Percentiles rank a stretch among this genome's conserved stretches.
These are phyloP conservation scores for Paxillus ammoniavirescens DNA, from an alignment of 768 basidiomycete genomes.

Conservation along the genomic window DNA sequence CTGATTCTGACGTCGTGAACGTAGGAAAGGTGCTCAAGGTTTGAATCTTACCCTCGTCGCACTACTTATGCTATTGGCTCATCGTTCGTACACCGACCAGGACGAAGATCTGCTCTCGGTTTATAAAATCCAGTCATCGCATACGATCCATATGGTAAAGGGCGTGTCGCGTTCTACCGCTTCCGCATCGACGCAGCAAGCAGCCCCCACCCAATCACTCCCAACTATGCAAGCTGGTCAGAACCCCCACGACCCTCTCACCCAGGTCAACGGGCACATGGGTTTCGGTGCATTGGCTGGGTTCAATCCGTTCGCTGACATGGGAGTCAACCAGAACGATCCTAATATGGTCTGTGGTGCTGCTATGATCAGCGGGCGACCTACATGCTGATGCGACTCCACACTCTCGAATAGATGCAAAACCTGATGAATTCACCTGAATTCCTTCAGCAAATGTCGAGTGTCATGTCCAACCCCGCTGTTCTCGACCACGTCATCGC, in stretches of 20 bases:
- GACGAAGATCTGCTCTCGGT: conserved; percentile 79
- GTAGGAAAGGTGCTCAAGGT: conserved; percentile 76
- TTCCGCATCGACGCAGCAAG: conserved; percentile 33
- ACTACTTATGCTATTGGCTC: neutral
- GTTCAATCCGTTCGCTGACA: conserved; percentile 87
- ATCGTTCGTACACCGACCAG: conserved; percentile 33
- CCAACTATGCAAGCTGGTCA: conserved; percentile 92
- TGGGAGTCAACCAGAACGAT: conserved; percentile 90
- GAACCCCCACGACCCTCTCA: conserved; percentile 84
- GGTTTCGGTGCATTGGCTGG: conserved; percentile 81
- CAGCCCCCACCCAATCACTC: conserved; percentile 44
- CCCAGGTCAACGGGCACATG: conserved; percentile 73
- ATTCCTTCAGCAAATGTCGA: conserved; percentile 85
- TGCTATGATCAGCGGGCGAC: neutral
- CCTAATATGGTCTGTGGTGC: conserved; percentile 79
- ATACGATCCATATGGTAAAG: conserved; percentile 95
- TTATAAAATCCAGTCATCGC: conserved; percentile 88
- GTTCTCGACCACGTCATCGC: conserved; percentile 85
- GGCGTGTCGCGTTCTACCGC: conserved; percentile 54
- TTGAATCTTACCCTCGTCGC: neutral
- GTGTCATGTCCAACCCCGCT: conserved; percentile 84
- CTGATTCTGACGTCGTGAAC: neutral
- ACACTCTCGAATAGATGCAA: conserved; percentile 53
- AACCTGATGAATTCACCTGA: conserved; percentile 82
- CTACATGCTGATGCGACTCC: neutral